Conservation (phyloP, 257 asterid species). For the Solanum dulcamara region DNA sequence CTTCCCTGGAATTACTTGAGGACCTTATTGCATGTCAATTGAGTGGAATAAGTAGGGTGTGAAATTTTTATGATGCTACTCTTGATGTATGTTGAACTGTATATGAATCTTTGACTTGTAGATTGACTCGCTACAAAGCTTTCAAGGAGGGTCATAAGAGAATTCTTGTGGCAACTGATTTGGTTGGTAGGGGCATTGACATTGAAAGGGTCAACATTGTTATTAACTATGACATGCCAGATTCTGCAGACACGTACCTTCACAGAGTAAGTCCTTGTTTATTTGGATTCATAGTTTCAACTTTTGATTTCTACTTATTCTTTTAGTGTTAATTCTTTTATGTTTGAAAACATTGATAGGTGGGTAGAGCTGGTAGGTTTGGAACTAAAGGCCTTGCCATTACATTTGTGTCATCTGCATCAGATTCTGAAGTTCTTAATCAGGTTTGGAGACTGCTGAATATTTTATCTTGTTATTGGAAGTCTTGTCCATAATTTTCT, state of each 20-base stretch:
- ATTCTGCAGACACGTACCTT: conserved; percentile 83
- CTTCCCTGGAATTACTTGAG: background rate
- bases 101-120: background rate
- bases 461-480: background rate
- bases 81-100: background rate
- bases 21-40: background rate
- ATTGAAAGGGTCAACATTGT: conserved; percentile 91
- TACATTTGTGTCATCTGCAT: conserved; percentile 81
- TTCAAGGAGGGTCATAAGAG: conserved; percentile 94
- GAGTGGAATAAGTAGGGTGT: background rate
- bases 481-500: background rate
- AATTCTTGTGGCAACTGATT: conserved; percentile 86
- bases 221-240: conserved; percentile 92
- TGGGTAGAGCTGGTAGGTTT: conserved; percentile 93
- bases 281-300: background rate
- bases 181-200: conserved; percentile 92
- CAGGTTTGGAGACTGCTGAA: conserved; percentile 27
- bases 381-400: conserved; percentile 96
- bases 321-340: background rate
- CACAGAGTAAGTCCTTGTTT: conserved; percentile 51
- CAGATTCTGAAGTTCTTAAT: conserved; percentile 90
- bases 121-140: conserved; percentile 78
- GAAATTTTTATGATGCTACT: background rate
- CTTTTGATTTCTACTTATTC: background rate
- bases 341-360: conserved; percentile 24